Evolutionary conservation across 768 basidiomycete genomes (phyloP), one percentile per base, ranked within the genome.

Genomic region (Myochromella boudieri): DNA sequence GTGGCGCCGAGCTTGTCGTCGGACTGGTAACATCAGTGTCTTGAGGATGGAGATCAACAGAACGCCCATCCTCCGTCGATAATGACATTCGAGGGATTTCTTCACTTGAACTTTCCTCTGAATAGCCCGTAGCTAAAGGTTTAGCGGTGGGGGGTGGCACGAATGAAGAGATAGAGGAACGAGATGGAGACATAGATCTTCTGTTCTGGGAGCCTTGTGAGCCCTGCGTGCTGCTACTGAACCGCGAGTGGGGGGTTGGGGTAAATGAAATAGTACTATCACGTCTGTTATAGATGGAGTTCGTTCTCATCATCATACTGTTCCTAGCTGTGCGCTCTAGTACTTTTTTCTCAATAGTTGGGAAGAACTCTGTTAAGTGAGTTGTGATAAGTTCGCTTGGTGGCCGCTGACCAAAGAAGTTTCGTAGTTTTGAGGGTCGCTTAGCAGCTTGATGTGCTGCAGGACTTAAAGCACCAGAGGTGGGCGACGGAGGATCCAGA

Each of bases 371-470:
- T 15, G 87, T 84, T 41, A 98, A 68, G 61, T 98, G 95, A 6
- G 76, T 95, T 20, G 95, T 91, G 71, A 98, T 98, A 52, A 98
- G 82, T 66, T 98, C 97, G 68, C 89, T 92, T 0, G 97, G 95
- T 0, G 97, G 97, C 31, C 97, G 88, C 60, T 97, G 97, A 12
- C 95, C 97, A 57, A 97, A 95, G 75, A 98, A 99, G 74, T 93
- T 94, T 66, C 89, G 89, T 37, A 94, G 64, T 60, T 91, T 94
- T 17, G 80, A 79, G 3, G 84, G 80, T 7, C 75, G 70, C 56
- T 80, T 80, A 34, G 64, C 53, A 26, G 51, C 65, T 46, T 68
- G 69, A 28, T 63, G 68, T 49, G 59, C 63, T n/a, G 68, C 57
- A 32, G 68, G 68, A 53, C 48, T 69, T n/a, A 61, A 49, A 22